These are phyloP conservation scores for Xylariaceae sp. DNA, from an alignment of 2,329 filamentous ascomycete species.

Conservation along the genomic window DNA sequence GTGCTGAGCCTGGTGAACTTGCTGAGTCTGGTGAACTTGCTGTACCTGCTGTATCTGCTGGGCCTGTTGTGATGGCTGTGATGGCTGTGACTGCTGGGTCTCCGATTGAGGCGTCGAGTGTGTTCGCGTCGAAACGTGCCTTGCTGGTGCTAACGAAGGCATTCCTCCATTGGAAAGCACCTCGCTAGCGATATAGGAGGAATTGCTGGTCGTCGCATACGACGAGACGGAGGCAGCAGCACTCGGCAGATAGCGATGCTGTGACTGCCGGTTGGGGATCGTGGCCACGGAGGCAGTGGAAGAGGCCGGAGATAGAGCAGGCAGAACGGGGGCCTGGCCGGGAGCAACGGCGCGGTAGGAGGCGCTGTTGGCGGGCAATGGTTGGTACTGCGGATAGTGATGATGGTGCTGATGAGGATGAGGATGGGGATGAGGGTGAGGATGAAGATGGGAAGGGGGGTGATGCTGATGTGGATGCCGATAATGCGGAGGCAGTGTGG, in stretches of 20 bases:
- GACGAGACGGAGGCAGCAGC: constrained; percentile 24
- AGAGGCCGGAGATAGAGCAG: constrained; percentile 31
- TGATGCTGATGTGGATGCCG: constrained; percentile 50
- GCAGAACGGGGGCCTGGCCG: constrained; percentile 33
- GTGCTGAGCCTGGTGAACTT: neutral
- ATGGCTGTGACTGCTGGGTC: constrained; percentile 22
- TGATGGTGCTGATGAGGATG: constrained; percentile 56
- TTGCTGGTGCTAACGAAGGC: constrained; percentile 32
- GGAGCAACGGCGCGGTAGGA: constrained; percentile 35
- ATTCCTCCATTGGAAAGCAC: constrained; percentile 35
- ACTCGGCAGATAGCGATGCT: constrained; percentile 17
- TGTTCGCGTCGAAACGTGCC: constrained; percentile 32
- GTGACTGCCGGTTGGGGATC: constrained; percentile 29
- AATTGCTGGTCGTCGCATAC: constrained; percentile 22
- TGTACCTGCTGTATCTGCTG: neutral
- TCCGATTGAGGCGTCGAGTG: constrained; percentile 33
- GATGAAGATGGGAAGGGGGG: constrained; percentile 59
- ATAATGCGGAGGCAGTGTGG: constrained; percentile 64
- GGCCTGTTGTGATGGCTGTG: neutral
- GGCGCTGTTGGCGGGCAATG: constrained; percentile 33
- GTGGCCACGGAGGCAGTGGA: constrained; percentile 36
- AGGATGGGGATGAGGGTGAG: constrained; percentile 52
- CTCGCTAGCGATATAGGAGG: constrained; percentile 22
- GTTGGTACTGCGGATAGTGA: constrained; percentile 37
- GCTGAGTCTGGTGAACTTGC: neutral